These are phyloP conservation scores for Cichorium intybus DNA, from an alignment of 140 eudicot species.

Conservation along the genomic window DNA sequence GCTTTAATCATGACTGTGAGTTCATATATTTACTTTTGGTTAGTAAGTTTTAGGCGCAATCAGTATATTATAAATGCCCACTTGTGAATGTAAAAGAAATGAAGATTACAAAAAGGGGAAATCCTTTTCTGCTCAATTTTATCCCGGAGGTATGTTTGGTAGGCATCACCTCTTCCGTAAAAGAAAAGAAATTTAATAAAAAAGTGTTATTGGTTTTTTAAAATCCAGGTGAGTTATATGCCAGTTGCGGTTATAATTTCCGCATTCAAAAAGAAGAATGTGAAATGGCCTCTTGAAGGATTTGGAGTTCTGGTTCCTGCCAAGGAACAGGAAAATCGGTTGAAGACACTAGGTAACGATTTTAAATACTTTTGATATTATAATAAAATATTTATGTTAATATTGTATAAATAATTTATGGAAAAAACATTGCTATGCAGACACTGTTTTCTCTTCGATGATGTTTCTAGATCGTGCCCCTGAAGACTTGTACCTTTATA, in stretches of 20 bases:
- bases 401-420: no score
- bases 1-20: conserved; percentile 93
- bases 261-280: conserved; percentile 78
- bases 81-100: conserved; percentile 75
- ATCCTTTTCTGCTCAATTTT: conserved; percentile 65
- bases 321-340: conserved; percentile 84
- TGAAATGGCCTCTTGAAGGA: conserved; percentile 87
- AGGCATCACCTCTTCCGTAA: no score
- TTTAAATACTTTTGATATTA: no score
- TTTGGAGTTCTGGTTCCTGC: conserved; percentile 97
- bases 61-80: conserved; percentile 34
- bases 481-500: conserved; percentile 66
- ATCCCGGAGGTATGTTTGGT: conserved; percentile 92
- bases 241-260: conserved; percentile 87
- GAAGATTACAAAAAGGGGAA: conserved; percentile 74
- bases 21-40: conserved; percentile 24
- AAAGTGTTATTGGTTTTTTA: no score
- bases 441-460: conserved; percentile 93
- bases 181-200: neutral
- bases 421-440: conserved; percentile 46
- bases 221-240: conserved; percentile 75
- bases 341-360: conserved; percentile 77
- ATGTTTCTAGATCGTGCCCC: conserved; percentile 98
- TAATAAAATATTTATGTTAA: no score
- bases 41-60: conserved; percentile 8